Evolutionary conservation across 2,329 filamentous ascomycete species (phyloP).

Genomic region (Ramularia endophylla): DNA sequence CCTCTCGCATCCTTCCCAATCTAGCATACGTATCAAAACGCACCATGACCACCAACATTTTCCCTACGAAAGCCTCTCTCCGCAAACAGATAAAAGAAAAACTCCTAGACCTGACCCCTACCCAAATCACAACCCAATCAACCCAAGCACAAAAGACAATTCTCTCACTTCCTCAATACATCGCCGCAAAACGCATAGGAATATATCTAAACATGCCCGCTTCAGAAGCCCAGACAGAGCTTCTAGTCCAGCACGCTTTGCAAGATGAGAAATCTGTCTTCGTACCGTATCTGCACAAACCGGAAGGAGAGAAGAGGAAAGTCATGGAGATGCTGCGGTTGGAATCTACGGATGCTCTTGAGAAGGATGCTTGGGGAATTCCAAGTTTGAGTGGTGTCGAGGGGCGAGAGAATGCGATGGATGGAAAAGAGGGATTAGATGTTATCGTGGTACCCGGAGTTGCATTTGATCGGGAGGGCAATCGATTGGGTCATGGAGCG

Average conservation of each 20-base stretch:
- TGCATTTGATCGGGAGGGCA: conserved; percentile 72
- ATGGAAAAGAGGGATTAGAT: conserved; percentile 54
- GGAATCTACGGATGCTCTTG: conserved; percentile 57
- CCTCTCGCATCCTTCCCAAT: too few species aligned
- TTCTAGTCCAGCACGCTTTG: conserved; percentile 77
- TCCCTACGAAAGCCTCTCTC: conserved; percentile 65
- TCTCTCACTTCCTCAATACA: conserved; percentile 65
- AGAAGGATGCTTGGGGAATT: conserved; percentile 86
- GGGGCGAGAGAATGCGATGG: conserved; percentile 64
- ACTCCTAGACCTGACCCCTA: conserved; percentile 56
- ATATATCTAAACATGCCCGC: conserved; percentile 91
- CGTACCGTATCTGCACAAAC: conserved; percentile 66
- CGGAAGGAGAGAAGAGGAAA: conserved; percentile 41
- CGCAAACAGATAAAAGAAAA: conserved; percentile 63
- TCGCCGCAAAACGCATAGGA: conserved; percentile 67
- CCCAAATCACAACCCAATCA: conserved; percentile 66
- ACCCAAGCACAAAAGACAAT: conserved; percentile 58
- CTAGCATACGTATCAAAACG: neutral
- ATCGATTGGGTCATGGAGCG: conserved; percentile 85
- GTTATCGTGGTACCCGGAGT: conserved; percentile 89
- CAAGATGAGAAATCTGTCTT: conserved; percentile 75
- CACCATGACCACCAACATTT: conserved; percentile 16
- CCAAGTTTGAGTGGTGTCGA: conserved; percentile 71
- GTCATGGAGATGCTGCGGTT: conserved; percentile 96
- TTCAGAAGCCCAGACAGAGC: conserved; percentile 77